Evolutionary conservation across 2,329 filamentous ascomycete genomes (phyloP).

Genomic region (Trichoderma brevicompactum): DNA sequence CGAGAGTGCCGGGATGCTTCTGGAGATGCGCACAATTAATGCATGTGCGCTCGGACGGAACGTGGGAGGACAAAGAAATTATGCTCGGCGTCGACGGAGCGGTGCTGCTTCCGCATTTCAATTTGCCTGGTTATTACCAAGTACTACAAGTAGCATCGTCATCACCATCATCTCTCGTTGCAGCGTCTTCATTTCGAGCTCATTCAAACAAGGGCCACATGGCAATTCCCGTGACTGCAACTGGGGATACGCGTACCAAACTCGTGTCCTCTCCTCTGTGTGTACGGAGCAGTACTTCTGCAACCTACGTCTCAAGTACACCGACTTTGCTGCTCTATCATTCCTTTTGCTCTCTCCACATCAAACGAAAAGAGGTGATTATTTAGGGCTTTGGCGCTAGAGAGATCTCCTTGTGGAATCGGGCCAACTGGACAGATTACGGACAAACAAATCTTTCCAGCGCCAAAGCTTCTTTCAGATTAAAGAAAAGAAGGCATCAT

Average conservation of each 20-base stretch:
- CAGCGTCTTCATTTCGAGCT: background rate
- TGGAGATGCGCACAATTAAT: conserved; percentile 20
- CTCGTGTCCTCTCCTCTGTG: too few species aligned
- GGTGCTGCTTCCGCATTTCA: background rate
- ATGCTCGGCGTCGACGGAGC: conserved; percentile 6
- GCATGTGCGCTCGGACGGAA: background rate
- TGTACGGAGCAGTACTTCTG: too few species aligned
- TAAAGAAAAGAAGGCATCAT: background rate
- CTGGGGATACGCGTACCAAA: conserved; percentile 4
- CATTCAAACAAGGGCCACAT: background rate
- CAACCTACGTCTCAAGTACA: too few species aligned
- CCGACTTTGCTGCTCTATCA: too few species aligned
- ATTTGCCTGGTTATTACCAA: background rate
- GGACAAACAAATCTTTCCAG: conserved; percentile 16
- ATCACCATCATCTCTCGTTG: background rate
- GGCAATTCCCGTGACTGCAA: background rate
- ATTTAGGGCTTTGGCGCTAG: background rate
- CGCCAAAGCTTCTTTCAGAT: conserved; percentile 2
- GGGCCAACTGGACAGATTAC: conserved; percentile 11
- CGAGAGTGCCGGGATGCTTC: conserved; percentile 23
- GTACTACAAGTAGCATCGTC: too few species aligned
- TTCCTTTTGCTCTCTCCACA: too few species aligned
- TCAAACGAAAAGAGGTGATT: too few species aligned
- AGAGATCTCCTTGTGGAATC: conserved; percentile 17
- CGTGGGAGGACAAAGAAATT: background rate